Base-by-base conservation (phyloP, 1,139 yeast genomes). In the Magnusiomyces tetraspermus region DNA sequence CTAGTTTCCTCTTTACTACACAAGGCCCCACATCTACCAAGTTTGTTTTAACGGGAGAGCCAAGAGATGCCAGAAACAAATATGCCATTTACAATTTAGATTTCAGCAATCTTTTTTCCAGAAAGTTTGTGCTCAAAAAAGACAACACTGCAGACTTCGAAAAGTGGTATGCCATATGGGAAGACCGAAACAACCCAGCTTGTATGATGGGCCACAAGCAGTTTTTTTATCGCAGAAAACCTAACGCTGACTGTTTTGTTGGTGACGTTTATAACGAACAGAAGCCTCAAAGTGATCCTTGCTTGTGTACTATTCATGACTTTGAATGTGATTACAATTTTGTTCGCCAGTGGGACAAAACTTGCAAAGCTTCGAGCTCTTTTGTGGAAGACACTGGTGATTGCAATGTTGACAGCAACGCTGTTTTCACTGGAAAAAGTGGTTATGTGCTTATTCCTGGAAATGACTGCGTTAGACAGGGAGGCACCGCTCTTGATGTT, bases 151-250 rank as follows among this genome's bases (percentile, higher is more conserved):
- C 67, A 8, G 96, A 88, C 64, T 74, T 82, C 61, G 96, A 88
- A 67, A 76, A 74, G n/a, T 77, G 87, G 74, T 74, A 73, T 56
- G 84, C 86, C 0, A 73, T 88, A 60, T 70, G 74, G 42, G 74
- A 75, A 2, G 70, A 74, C n/a, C 51, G 56, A 6, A 70, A 74
- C 4, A 69, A 74, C 3, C 86, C 86, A 1, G 61, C 73, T 15
- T 89, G 96, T 70, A 71, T 85, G 38, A 77, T 78, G 72, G 97
- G 97, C 8, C 86, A 80, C 55, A 78, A 74, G 59, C 89, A 85
- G 61, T 77, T 73, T 54, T 83, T 81, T 63, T 70, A 63, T 55
- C 76, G 96, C 66, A 80, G 95, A 69, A 86, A 85, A 62, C 75
- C 74, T 40, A 79, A 76, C 53, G 78, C 92, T 0, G 64, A 80